Percentiles rank a stretch among this genome's conserved stretches.
phyloP scores from a whole-genome alignment of 1,284 basidiomycete genomes.

The Leccinum fallax region DNA sequence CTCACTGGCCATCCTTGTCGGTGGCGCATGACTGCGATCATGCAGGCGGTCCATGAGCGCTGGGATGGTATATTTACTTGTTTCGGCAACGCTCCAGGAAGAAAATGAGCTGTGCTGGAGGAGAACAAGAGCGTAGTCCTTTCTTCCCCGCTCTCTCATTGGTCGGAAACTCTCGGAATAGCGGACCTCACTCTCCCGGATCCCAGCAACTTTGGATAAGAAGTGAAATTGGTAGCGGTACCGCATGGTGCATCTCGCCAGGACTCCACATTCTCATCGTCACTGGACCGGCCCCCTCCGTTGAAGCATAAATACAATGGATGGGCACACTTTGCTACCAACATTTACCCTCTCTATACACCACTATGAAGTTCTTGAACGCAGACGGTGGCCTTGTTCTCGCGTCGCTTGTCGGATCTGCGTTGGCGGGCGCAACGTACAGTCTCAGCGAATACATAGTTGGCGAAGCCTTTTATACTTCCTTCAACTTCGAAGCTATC shows the following conservation, averaged over 20 bases:
- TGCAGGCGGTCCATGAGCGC: background rate
- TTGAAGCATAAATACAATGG: constrained; percentile 18
- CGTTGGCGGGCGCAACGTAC: constrained; percentile 41
- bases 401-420: constrained; percentile 13
- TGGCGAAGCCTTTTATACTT: constrained; percentile 44
- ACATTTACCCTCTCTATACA: background rate
- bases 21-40: background rate
- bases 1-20: background rate
- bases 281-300: background rate
- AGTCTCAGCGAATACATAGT: constrained; percentile 40
- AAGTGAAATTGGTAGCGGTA: background rate
- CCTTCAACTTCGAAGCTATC: constrained; percentile 48
- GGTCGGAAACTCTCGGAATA: background rate
- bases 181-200: background rate
- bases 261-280: background rate
- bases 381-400: constrained; percentile 13
- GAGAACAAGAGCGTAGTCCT: background rate
- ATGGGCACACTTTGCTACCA: background rate
- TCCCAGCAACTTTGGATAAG: background rate
- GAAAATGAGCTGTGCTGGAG: background rate
- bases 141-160: background rate
- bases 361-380: constrained; percentile 20
- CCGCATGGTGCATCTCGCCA: constrained; percentile 2
- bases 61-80: background rate
- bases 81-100: background rate